Evolutionary conservation across 2,329 filamentous ascomycete species (phyloP), one percentile per base, ranked within the genome.

Genomic region (Metarhizium robertsii): DNA sequence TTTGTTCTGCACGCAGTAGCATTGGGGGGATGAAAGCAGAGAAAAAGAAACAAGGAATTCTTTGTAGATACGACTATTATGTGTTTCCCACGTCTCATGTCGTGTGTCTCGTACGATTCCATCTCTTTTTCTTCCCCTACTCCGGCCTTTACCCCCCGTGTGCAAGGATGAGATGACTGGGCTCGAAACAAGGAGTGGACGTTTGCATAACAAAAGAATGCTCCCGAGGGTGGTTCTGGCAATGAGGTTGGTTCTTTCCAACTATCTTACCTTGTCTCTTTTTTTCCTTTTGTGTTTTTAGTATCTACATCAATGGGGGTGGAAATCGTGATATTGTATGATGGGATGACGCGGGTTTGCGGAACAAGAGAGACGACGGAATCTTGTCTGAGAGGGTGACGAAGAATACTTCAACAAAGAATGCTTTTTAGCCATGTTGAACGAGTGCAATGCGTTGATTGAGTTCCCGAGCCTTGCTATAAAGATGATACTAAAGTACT

Each of bases 181-280:
- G n/a, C 18, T 20, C n/a, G 13, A 32, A n/a, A 25, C n/a, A 11
- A 34, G 11, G 11, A 34, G 32, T 11, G 52, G 42, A 47, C 6
- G 52, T 53, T 53, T 48, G 52, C 52, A 49, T 42, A 49, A 30
- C 32, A 42, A 40, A 40, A 53, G 14, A 49, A 11, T 53, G 42
- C 8, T 11, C 32, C 32, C 32, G 32, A 7, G 32, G 32, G 32
- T 34, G 32, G 25, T 25, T 34, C 32, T 34, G 32, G 32, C 32
- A 34, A 2, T 11, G 6, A 11, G 32, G 10, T 34, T 34, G 32
- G 32, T 34, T 34, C 8, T 34, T 34, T 6, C 32, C 1, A 11
- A 34, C 10, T 34, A 34, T 34, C 10, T 34, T 7, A 11, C 32
- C 10, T 0, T 34, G 1, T 34, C 10, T 34, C 32, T 8, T 3